These are phyloP conservation scores for Mycosphaerella arachidis DNA, from an alignment of 2,329 filamentous ascomycete genomes.

Conservation along the genomic window DNA sequence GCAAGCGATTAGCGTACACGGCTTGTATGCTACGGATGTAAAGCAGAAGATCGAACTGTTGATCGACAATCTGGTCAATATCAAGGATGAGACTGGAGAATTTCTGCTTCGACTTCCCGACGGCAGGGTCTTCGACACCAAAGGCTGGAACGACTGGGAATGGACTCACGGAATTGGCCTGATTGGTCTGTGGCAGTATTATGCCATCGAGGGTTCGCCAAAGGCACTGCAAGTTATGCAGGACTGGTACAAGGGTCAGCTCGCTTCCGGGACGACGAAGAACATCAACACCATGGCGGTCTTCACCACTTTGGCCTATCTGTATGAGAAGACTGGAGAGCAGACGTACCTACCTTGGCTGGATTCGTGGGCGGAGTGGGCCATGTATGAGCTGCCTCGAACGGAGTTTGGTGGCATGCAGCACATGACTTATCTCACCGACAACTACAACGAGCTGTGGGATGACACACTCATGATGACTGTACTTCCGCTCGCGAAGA, in stretches of 20 bases:
- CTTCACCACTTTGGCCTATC: slow-evolving; percentile 68
- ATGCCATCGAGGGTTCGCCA: slow-evolving; percentile 62
- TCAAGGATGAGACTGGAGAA: slow-evolving; percentile 68
- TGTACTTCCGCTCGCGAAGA: slow-evolving; percentile 74
- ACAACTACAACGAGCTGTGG: slow-evolving; percentile 73
- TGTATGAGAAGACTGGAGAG: slow-evolving; percentile 72
- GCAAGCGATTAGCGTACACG: slow-evolving; percentile 31
- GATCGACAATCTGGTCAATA: slow-evolving; percentile 71
- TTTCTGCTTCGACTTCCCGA: slow-evolving; percentile 68
- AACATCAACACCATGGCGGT: slow-evolving; percentile 84
- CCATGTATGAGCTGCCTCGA: slow-evolving; percentile 68
- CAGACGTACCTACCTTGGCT: slow-evolving; percentile 70
- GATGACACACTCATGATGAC: slow-evolving; percentile 89
- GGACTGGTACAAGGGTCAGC: slow-evolving; percentile 66
- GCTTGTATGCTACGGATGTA: slow-evolving; percentile 41
- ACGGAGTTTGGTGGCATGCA: slow-evolving; percentile 71
- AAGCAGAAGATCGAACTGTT: slow-evolving; percentile 59
- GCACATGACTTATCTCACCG: slow-evolving; percentile 67
- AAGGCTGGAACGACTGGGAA: slow-evolving; percentile 80
- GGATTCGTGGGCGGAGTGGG: slow-evolving; percentile 78
- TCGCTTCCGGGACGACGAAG: slow-evolving; percentile 70
- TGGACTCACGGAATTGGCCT: slow-evolving; percentile 40
- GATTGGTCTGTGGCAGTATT: slow-evolving; percentile 79
- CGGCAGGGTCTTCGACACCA: slow-evolving; percentile 74
- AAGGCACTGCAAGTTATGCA: slow-evolving; percentile 62